Base-by-base conservation (phyloP, 345 rosid genomes). In the Sapria himalayana region DNA sequence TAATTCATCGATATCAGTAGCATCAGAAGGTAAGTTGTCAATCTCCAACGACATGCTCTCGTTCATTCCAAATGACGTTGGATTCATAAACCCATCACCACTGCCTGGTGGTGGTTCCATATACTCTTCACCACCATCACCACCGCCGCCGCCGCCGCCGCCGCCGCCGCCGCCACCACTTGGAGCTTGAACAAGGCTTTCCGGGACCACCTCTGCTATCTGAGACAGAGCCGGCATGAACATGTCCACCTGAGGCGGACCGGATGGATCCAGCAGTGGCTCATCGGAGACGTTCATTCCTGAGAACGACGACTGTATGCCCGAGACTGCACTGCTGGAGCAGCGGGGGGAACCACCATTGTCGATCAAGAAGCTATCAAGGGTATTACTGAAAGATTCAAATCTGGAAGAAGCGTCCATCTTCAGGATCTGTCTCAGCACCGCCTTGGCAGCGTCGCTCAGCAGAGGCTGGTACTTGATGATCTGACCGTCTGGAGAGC, bases 381-480 rank as follows among this genome's bases (percentile, higher is more conserved):
- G 52, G 13, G 50, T 60, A 23, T 55, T 41, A 37, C 60, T 49
- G 43, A 54, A 57, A 50, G 89, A 58, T 46, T 74, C 89, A 51
- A 49, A 35, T 61, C 50, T 60, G 9, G 79, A 46, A 45, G 80
- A 63, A 15, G 65, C 14, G 37, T 69, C 74, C 37, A 48, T 46
- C 61, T 67, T 71, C 74, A 77, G 67, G 38, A 84, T 60, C 54
- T 73, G 85, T 58, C 63, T 65, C 34, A 91, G 54, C 76, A 84
- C 67, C 36, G 70, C 71, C 49, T 67, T 65, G 7, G 79, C 69
- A 44, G 81, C 74, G 48, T 79, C 91, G 31, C 71, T 81, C 72
- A 78, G 53, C 47, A 57, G 58, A 52, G 93, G 94, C 53, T 74
- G 78, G 55, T 84, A 89, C 43, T 73, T 89, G 31, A 89, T 81